Conservation (phyloP, 2,329 filamentous ascomycete species). For the Stachybotrys chlorohalonatus region DNA sequence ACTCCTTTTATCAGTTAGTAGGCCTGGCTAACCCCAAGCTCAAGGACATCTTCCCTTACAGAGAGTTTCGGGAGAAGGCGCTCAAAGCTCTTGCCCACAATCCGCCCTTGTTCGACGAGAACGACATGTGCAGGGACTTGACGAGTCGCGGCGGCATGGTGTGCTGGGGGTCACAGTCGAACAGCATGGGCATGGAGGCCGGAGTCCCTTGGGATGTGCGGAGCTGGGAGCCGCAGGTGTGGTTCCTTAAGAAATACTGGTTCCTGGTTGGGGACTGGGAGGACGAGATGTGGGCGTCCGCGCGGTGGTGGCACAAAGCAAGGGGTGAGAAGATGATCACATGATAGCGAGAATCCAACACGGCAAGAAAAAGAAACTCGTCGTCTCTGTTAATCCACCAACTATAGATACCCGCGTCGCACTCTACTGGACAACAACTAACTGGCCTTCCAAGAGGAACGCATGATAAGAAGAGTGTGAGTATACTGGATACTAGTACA, state of each 20-base stretch:
- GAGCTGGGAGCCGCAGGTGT: conserved; percentile 33
- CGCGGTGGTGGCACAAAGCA: conserved; percentile 19
- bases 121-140: conserved; percentile 23
- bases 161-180: conserved; percentile 25
- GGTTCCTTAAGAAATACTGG: conserved; percentile 34
- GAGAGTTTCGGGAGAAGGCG: conserved; percentile 18
- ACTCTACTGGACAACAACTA: neutral
- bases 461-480: neutral
- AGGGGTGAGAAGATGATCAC: conserved; percentile 10
- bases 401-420: neutral
- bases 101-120: conserved; percentile 22
- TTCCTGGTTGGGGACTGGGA: conserved; percentile 24
- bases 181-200: conserved; percentile 17
- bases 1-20: neutral
- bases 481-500: neutral
- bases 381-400: neutral
- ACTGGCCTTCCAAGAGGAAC: neutral
- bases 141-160: conserved; percentile 22
- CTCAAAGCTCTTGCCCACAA: conserved; percentile 14
- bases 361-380: neutral
- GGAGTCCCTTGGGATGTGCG: conserved; percentile 33
- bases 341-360: neutral
- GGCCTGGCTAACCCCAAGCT: neutral
- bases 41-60: conserved; percentile 24
- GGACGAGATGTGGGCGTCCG: conserved; percentile 24